Evolutionary conservation across 768 basidiomycete species (phyloP).

Genomic region (Mrakia hoshinonis): DNA sequence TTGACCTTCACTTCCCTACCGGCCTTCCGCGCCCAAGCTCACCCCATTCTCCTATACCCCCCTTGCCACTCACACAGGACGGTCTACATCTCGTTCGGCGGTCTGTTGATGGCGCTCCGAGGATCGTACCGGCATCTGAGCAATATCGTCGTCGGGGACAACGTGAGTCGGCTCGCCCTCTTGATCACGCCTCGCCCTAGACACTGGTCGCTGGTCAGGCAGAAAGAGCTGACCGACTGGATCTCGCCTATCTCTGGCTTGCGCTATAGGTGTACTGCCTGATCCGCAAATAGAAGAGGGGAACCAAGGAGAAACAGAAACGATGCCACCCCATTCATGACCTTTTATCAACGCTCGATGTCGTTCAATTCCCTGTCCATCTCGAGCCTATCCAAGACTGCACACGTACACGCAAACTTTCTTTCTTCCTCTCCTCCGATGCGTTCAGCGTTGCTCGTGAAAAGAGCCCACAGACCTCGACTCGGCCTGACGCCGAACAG

Average conservation of each 20-base stretch:
- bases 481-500: too few relatives aligned
- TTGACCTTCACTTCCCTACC: background rate
- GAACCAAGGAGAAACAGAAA: background rate
- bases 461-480: too few relatives aligned
- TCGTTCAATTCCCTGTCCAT: background rate
- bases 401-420: too few relatives aligned
- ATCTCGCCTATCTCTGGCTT: background rate
- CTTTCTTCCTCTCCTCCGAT: too few relatives aligned
- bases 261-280: slow-evolving; percentile 16
- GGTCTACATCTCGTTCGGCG: slow-evolving; percentile 93
- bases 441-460: too few relatives aligned
- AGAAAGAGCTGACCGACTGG: background rate
- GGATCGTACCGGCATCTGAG: slow-evolving; percentile 89
- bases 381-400: too few relatives aligned
- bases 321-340: slow-evolving; percentile 16
- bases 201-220: too few relatives aligned
- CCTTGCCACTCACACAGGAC: slow-evolving; percentile 51
- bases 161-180: slow-evolving; percentile 62
- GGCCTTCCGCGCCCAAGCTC: background rate
- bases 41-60: background rate
- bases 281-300: slow-evolving; percentile 21
- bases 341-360: background rate
- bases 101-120: slow-evolving; percentile 83
- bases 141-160: slow-evolving; percentile 83
- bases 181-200: background rate